Evolutionary conservation across 805 yeast genomes (phyloP).

Genomic region (Priceomyces medius): DNA sequence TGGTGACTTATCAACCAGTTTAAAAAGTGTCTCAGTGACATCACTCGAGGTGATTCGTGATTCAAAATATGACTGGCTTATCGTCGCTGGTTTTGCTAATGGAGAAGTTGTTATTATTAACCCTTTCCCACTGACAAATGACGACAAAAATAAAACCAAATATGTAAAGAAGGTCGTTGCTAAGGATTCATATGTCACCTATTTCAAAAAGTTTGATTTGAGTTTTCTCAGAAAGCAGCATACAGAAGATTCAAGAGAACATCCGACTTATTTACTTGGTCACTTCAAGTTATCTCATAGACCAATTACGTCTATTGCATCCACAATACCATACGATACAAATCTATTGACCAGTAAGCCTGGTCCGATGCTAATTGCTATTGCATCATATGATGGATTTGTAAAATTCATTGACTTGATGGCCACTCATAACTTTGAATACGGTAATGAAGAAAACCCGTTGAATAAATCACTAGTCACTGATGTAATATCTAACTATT

Average conservation of each 20-base stretch:
- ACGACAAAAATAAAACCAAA: constrained; percentile 5
- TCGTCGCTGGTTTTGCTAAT: constrained; percentile 60
- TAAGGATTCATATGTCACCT: constrained; percentile 33
- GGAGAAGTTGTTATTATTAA: constrained; percentile 58
- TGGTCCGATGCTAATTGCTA: constrained; percentile 46
- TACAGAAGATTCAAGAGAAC: constrained; percentile 6
- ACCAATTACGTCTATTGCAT: constrained; percentile 51
- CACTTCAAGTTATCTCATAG: constrained; percentile 62
- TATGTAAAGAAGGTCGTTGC: constrained; percentile 19
- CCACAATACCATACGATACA: constrained; percentile 24
- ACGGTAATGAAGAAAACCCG: constrained; percentile 22
- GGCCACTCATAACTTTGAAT: constrained; percentile 26
- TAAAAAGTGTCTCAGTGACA: constrained; percentile 17
- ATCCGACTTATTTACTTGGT: constrained; percentile 36
- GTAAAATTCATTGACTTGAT: constrained; percentile 55
- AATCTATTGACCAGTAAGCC: constrained; percentile 8
- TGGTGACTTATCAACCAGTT: constrained; percentile 8
- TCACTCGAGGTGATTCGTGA: constrained; percentile 23
- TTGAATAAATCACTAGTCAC: constrained; percentile 28
- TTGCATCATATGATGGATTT: constrained; percentile 68
- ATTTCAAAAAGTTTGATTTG: constrained; percentile 36
- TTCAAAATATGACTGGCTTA: constrained; percentile 43
- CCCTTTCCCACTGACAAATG: constrained; percentile 18
- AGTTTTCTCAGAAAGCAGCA: constrained; percentile 22
- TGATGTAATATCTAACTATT: constrained; percentile 63